Conservation (phyloP, 2,329 filamentous ascomycete species). For the Stylonectria norvegica region DNA sequence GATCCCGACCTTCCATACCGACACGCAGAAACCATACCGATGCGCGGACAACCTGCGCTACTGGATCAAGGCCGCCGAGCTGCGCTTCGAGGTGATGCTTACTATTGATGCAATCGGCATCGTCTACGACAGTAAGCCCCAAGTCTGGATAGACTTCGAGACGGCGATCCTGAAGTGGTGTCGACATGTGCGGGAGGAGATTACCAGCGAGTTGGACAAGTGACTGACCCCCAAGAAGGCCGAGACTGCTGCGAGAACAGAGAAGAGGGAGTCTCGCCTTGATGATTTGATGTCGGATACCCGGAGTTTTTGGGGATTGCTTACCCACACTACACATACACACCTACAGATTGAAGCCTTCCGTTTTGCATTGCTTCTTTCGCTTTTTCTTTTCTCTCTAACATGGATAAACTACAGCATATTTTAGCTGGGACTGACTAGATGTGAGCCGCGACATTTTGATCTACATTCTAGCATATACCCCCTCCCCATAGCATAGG, state of each 20-base stretch:
- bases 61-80: constrained; percentile 93
- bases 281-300: constrained; percentile 27
- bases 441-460: constrained; percentile 9
- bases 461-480: constrained; percentile 35
- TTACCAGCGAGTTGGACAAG: constrained; percentile 61
- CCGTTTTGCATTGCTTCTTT: constrained; percentile 14
- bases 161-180: constrained; percentile 81
- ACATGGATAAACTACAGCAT: too few relatives aligned
- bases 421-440: constrained; percentile 9
- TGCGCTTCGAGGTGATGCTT: constrained; percentile 85
- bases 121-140: constrained; percentile 67
- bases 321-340: constrained; percentile 14
- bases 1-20: constrained; percentile 85
- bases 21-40: constrained; percentile 91
- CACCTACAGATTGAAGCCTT: constrained; percentile 24
- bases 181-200: constrained; percentile 75
- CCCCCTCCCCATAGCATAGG: constrained; percentile 35
- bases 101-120: constrained; percentile 82
- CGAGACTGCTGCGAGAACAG: constrained; percentile 1
- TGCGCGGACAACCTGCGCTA: constrained; percentile 90
- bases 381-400: too few relatives aligned
- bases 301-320: constrained; percentile 21
- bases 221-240: constrained; percentile 38
- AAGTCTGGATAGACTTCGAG: constrained; percentile 80
- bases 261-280: constrained; percentile 12